Conservation (phyloP, 805 yeast species). For the Metschnikowia noctiluminum region DNA sequence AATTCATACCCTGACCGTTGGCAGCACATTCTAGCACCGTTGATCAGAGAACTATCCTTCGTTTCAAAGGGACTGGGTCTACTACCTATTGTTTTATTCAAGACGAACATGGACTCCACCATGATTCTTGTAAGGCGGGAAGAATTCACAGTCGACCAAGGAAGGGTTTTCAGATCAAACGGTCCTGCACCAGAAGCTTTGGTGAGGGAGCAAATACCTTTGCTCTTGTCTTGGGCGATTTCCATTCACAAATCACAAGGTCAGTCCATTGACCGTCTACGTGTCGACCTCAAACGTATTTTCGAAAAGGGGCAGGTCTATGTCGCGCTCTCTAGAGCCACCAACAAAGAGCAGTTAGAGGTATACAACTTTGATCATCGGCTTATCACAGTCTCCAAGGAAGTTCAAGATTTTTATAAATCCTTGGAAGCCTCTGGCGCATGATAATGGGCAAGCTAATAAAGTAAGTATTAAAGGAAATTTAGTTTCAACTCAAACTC, state of each 20-base stretch:
- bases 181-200: conserved; percentile 3
- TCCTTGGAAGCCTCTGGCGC: conserved; percentile 27
- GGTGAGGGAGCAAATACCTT: conserved; percentile 60
- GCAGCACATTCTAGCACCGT: conserved; percentile 12
- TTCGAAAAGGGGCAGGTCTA: conserved; percentile 96
- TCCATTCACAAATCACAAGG: conserved; percentile 97
- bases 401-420: conserved; percentile 68
- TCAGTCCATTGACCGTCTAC: conserved; percentile 72
- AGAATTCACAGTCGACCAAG: conserved; percentile 32
- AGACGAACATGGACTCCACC: conserved; percentile 30
- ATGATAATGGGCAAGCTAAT: neutral
- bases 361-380: conserved; percentile 65
- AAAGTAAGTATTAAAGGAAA: no score
- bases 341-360: conserved; percentile 75
- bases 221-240: conserved; percentile 93
- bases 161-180: conserved; percentile 17
- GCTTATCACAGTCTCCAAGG: conserved; percentile 66
- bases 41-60: conserved; percentile 11
- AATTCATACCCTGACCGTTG: conserved; percentile 12
- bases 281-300: conserved; percentile 69
- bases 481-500: no score
- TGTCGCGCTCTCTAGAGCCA: conserved; percentile 92
- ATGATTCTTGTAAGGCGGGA: conserved; percentile 30
- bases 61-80: conserved; percentile 11
- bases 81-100: conserved; percentile 48